Base-by-base conservation (phyloP, 306 rosid genomes). In the Citrullus amarus region DNA sequence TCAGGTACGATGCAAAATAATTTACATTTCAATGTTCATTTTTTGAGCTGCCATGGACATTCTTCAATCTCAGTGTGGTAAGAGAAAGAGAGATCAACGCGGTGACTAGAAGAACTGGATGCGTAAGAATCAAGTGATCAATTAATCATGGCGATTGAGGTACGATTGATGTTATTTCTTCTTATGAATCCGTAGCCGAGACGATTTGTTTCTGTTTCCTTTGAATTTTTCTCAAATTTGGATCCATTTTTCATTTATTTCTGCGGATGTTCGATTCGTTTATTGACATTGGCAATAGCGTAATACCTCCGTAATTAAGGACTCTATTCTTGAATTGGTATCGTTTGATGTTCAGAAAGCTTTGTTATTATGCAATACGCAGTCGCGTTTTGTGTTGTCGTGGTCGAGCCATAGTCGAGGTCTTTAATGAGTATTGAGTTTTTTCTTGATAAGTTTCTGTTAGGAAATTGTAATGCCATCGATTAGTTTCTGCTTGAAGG, bases 101-200 rank as follows among this genome's bases (percentile, higher is more conserved):
- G 34, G 34, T 12, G 48, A 18, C 46, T 32, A 32, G 50, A 74
- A 53, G 3, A 53, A 54, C 48, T 16, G 50, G 63, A 74, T 74
- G 28, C 60, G 63, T 32, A 16, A 53, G 63, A 54, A 34, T 28
- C 16, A 32, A 53, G 62, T 53, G 48, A 74, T 50, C 20, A 1
- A 34, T 15, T 28, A 73, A 25, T 16, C 50, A 51, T 54, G 78
- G 48, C 63, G 78, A 74, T 54, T 74, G 32, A 74, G 78, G 78
- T 74, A 74, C 43, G 78, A 34, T 30, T 72, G 6, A 53, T 54
- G 78, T 0, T 53, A 3, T 50, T 51, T 50, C 22, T 73, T 74
- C 62, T 51, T 4, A 17, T 18, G 63, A 51, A 53, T 74, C 61
- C 18, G 63, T 53, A 53, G 2, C 43, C 30, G 50, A 74, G 63